These are phyloP conservation scores for Myrmaecium sp. DNA, from an alignment of 2,329 filamentous ascomycete species.

Conservation along the genomic window DNA sequence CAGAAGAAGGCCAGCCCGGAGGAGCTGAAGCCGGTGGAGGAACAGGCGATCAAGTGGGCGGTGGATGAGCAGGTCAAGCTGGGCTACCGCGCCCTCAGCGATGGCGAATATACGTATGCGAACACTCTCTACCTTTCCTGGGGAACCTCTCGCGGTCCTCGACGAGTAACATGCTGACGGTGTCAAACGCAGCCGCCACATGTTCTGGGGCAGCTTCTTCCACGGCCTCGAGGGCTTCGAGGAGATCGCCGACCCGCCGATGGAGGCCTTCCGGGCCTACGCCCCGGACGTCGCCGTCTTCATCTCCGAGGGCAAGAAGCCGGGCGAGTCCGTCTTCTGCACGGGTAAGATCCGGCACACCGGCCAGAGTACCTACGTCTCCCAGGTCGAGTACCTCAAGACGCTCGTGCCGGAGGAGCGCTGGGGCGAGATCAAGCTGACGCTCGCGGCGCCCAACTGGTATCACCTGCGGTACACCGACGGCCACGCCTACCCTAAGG, in stretches of 20 bases:
- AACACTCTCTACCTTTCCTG: not conserved
- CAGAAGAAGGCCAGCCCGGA: slow-evolving; percentile 35
- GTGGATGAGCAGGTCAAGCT: slow-evolving; percentile 45
- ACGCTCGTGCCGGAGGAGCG: slow-evolving; percentile 38
- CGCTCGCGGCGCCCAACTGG: slow-evolving; percentile 47
- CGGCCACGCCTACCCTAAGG: slow-evolving; percentile 24
- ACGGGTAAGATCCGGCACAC: slow-evolving; percentile 39
- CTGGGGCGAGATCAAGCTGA: slow-evolving; percentile 48
- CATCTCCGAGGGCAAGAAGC: slow-evolving; percentile 37
- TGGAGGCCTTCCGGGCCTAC: slow-evolving; percentile 36
- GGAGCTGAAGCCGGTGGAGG: slow-evolving; percentile 44
- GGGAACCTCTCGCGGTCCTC: not conserved
- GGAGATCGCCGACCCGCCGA: slow-evolving; percentile 29
- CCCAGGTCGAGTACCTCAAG: slow-evolving; percentile 41
- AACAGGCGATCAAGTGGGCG: slow-evolving; percentile 44
- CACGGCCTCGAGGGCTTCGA: slow-evolving; percentile 33
- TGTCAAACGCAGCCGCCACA: slow-evolving; percentile 11
- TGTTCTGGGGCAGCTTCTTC: slow-evolving; percentile 40
- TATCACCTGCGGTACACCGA: slow-evolving; percentile 47
- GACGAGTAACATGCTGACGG: not conserved
- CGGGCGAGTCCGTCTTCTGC: slow-evolving; percentile 37
- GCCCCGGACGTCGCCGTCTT: slow-evolving; percentile 44
- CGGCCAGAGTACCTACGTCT: slow-evolving; percentile 34
- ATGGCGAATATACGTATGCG: slow-evolving; percentile 43
- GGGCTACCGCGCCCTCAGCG: slow-evolving; percentile 44